These are phyloP conservation scores for Claviceps pusilla DNA, from an alignment of 2,329 filamentous ascomycete species.

Conservation along the genomic window DNA sequence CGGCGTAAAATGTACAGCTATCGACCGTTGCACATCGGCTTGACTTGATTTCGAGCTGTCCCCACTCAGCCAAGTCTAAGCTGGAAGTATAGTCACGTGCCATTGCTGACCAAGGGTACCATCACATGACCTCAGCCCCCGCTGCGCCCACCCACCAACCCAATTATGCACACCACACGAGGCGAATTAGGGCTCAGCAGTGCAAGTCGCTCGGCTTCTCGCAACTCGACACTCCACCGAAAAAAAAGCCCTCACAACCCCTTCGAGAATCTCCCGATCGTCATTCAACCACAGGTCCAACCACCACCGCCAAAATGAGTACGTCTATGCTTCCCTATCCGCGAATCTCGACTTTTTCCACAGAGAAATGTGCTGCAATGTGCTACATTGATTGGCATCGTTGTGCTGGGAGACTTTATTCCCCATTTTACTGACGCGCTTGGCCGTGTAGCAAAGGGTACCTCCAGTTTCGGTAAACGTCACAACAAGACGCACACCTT, in stretches of 20 bases:
- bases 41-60: too few relatives aligned
- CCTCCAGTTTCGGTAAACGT: constrained; percentile 46
- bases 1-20: too few relatives aligned
- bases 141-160: constrained; percentile 9
- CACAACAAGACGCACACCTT: constrained; percentile 98
- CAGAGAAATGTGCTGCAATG: not conserved
- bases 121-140: constrained; percentile 18
- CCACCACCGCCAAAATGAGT: constrained; percentile 42
- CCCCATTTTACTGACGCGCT: constrained; percentile 11
- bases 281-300: constrained; percentile 25
- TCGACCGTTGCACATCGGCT: not conserved
- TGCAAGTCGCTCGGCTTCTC: constrained; percentile 5
- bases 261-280: constrained; percentile 21
- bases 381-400: not conserved
- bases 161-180: constrained; percentile 8
- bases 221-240: constrained; percentile 21
- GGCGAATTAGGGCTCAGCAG: constrained; percentile 21
- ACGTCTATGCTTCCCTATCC: constrained; percentile 20
- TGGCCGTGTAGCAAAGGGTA: constrained; percentile 36
- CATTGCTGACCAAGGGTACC: constrained; percentile 8
- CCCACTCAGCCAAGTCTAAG: too few relatives aligned
- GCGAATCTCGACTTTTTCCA: not conserved
- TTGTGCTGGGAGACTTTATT: not conserved
- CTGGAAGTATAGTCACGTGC: not conserved
- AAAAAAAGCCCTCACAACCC: constrained; percentile 16